Evolutionary conservation across 129 eudicot genomes (phyloP), one percentile per base, ranked within the genome.

Genomic region (Flaveria brownii): DNA sequence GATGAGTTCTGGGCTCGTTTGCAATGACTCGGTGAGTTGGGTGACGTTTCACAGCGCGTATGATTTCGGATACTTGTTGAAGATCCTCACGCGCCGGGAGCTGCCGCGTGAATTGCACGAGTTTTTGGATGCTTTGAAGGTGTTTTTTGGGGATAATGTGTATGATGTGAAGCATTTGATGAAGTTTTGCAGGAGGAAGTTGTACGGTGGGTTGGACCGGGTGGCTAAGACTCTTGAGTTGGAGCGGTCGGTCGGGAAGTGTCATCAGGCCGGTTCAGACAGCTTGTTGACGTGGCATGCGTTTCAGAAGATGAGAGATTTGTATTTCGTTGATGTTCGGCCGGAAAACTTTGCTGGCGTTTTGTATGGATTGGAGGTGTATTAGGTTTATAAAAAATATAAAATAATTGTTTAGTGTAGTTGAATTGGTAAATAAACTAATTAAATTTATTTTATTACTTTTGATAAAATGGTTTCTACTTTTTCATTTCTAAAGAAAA

Each of bases 11-110:
- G 97, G 90, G 12, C 56, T 91, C 61, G 82, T 91, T 9, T 88
- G 94, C 61, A 91, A 82, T 62, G 90, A 88, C 41, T 70, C 84
- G 15, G 97, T 91, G 66, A 86, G 88, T n/a, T 91, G 95, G 94
- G 97, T 91, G 70, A 88, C 97, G 57, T 91, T 91, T 72, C 97
- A 91, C 83, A 86, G 95, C 88, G 97, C 90, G 68, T 91, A 91
- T 33, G 97, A 91, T 54, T 91, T 91, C 61, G 97, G 88, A 10
- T 91, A 91, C 85, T 67, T 91, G 78, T 70, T 91, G 73, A 88
- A 91, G 83, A 63, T 86, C 6, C 85, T 91, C 80, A 91, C 97
- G 80, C 90, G 94, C 86, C 88, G 87, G 69, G 67, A 30, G 22
- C 39, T 91, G 50, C 97, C 97, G 41, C 11, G 69, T 18, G 16